Conservation (phyloP, 2,329 filamentous ascomycete genomes). For the Didymella lethalis region DNA sequence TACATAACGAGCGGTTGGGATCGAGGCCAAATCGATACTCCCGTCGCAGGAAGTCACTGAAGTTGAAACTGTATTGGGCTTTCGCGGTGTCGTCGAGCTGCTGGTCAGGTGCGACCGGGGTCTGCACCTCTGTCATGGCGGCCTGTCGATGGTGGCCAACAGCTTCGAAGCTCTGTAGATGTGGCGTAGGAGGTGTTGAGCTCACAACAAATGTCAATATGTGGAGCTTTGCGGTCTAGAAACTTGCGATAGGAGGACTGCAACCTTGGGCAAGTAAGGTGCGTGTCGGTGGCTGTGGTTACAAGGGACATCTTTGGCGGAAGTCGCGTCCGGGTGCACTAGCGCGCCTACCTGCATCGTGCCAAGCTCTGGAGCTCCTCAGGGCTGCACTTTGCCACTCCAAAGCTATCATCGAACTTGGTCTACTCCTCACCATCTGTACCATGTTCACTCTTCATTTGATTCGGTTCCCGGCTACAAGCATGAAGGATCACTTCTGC, state of each 20-base stretch:
- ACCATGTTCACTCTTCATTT: neutral
- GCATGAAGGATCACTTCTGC: too few relatives aligned
- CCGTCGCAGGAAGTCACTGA: constrained; percentile 82
- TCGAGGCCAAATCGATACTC: constrained; percentile 87
- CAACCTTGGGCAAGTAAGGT: neutral
- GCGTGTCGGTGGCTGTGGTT: constrained; percentile 8
- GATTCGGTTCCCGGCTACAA: neutral
- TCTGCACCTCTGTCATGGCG: constrained; percentile 44
- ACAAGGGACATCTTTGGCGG: constrained; percentile 9
- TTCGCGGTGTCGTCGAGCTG: constrained; percentile 38
- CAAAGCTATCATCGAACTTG: neutral
- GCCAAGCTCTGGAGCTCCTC: constrained; percentile 6
- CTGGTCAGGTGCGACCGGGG: constrained; percentile 35
- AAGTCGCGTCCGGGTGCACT: constrained; percentile 12
- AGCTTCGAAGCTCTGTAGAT: neutral
- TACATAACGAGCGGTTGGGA: constrained; percentile 74
- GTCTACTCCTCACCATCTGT: constrained; percentile 5
- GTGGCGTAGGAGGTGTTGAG: neutral
- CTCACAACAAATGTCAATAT: neutral
- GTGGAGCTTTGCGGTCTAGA: neutral
- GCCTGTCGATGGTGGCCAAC: neutral
- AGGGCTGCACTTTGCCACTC: constrained; percentile 4
- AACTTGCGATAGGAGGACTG: neutral
- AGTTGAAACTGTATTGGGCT: constrained; percentile 74
- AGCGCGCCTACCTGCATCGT: constrained; percentile 12